Base-by-base conservation (phyloP, 1,139 yeast genomes). In the Yamadazyma songkhlaensis region DNA sequence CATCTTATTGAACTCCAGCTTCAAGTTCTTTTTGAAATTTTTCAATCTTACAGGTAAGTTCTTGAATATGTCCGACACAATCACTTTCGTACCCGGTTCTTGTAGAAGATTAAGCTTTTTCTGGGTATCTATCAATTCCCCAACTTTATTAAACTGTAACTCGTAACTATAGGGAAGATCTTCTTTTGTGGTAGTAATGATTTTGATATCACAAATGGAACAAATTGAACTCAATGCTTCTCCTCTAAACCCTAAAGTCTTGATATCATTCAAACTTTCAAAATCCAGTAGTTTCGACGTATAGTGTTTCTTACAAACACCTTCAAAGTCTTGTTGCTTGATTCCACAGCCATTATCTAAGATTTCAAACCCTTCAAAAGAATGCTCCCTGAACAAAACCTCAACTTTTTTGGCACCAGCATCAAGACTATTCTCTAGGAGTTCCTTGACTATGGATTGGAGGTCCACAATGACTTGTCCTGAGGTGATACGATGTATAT, bases 391-490 rank as follows among this genome's bases (percentile, higher is more conserved):
- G 49, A 89, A 79, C 11, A 63, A 62, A 7, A 90, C 63, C 36
- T 87, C 95, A 20, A 92, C 67, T 35, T 75, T 74, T 1, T 77
- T 67, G 17, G 95, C 76, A 22, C 69, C 57, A 0, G 97, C 95
- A 59, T 90, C 97, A 8, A 92, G 65, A 31, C 95, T 67, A 55
- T 92, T 92, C 52, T 92, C 98, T 2, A 92, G 70, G 9, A 90
- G 63, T 57, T 92, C 98, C 54, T 92, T 92, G 25, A 84, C 79
- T 0, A 87, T 84, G 1, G 90, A 78, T 0, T 78, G 68, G 27
- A 92, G 61, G 50, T 87, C 96, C 6, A 82, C 77, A 17, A 92
- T 85, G 13, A 92, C 97, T 57, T 92, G 97, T 0, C 97, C 97
- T 0, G 97, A 87, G 0, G 97, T 88, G 40, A 92, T 77, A 42